A percentile compares a stretch with the other conserved stretches of the same genome.
phyloP scores from a whole-genome alignment of 2,329 filamentous ascomycete genomes.

The Ceratocystis albifundus region DNA sequence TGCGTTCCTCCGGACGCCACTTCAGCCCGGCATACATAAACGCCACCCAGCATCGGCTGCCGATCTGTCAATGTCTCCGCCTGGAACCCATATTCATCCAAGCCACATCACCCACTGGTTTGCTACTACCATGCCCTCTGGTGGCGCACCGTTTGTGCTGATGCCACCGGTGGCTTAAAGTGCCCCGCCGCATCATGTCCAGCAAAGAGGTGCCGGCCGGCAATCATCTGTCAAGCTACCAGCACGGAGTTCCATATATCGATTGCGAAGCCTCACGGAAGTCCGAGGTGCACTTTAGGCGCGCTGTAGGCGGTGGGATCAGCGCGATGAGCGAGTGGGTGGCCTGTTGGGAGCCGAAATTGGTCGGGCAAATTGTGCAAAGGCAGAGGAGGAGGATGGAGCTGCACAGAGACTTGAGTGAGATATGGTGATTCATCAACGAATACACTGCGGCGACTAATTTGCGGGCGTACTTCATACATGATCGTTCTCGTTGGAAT shows the following conservation, averaged over 20 bases:
- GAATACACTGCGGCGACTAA: too few relatives aligned
- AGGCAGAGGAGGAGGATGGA: not conserved
- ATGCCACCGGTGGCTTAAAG: not conserved
- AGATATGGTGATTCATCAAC: too few relatives aligned
- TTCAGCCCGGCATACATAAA: not conserved
- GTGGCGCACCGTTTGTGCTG: not conserved
- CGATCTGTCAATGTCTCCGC: not conserved
- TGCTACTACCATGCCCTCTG: not conserved
- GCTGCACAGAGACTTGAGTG: too few relatives aligned
- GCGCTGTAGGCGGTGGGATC: slow-evolving; percentile 30
- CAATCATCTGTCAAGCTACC: slow-evolving; percentile 26
- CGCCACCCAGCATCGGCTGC: not conserved
- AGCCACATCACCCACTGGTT: not conserved
- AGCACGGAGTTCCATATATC: slow-evolving; percentile 32
- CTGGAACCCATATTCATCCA: too few relatives aligned
- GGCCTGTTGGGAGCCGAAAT: not conserved
- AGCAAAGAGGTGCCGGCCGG: slow-evolving; percentile 3
- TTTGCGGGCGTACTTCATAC: too few relatives aligned
- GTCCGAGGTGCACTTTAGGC: slow-evolving; percentile 32
- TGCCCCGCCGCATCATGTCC: not conserved
- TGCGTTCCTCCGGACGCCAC: slow-evolving; percentile 1
- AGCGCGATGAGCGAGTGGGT: slow-evolving; percentile 21
- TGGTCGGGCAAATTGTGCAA: not conserved
- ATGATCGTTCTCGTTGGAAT: too few relatives aligned
- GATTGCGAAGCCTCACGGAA: slow-evolving; percentile 30